A percentile compares a stretch with the other conserved stretches of the same genome.
Conservation (phyloP, 1,284 basidiomycete species). For the Moesziomyces antarcticus region DNA sequence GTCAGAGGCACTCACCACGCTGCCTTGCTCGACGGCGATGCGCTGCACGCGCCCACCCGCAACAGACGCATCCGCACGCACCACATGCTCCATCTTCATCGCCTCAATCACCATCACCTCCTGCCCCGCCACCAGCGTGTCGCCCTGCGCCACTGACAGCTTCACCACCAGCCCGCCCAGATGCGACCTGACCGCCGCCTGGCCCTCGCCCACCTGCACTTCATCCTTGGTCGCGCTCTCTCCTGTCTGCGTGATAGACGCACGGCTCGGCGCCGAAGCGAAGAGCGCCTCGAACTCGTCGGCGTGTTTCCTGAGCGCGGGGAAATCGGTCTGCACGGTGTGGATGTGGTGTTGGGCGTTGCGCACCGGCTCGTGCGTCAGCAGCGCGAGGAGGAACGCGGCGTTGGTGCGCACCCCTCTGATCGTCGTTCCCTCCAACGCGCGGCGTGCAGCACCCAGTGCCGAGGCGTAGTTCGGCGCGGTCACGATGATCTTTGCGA, state of each 20-base stretch:
- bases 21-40: conserved; percentile 19
- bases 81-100: conserved; percentile 76
- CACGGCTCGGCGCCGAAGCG: neutral
- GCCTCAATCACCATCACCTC: conserved; percentile 75
- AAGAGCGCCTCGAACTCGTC: conserved; percentile 3
- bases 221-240: neutral
- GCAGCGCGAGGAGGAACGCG: conserved; percentile 26
- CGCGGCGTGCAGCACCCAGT: conserved; percentile 10
- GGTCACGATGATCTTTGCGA: conserved; percentile 56
- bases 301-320: conserved; percentile 2
- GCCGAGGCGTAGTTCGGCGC: conserved; percentile 23
- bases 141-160: conserved; percentile 25
- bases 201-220: conserved; percentile 4
- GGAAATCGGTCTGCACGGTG: conserved; percentile 18
- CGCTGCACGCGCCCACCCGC: conserved; percentile 15
- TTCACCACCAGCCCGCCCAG: conserved; percentile 29
- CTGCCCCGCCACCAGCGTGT: conserved; percentile 71
- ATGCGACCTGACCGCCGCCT: conserved; percentile 19
- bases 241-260: neutral
- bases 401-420: conserved; percentile 37
- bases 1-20: conserved; percentile 22
- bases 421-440: conserved; percentile 25
- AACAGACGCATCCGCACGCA: conserved; percentile 10
- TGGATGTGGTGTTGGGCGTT: conserved; percentile 20
- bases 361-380: conserved; percentile 20